Percentiles rank a stretch among this genome's conserved stretches.
Evolutionary conservation across 2,329 filamentous ascomycete genomes (phyloP).

Genomic region (Aspergillus tubingensis): DNA sequence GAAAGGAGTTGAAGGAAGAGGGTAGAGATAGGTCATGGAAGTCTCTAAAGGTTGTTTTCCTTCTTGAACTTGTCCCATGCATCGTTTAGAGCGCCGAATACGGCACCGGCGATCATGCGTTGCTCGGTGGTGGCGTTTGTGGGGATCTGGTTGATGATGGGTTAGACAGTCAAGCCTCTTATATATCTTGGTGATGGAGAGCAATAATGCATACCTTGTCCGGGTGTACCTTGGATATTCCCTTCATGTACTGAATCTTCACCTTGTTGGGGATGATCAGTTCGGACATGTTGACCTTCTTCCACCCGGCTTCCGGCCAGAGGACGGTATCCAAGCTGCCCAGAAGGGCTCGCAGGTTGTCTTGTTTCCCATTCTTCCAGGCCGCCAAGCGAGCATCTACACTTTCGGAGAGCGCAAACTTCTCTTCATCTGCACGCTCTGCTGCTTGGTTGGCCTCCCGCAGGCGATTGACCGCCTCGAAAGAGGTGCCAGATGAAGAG

Average conservation of each 20-base stretch:
- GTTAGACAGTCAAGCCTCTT: background rate
- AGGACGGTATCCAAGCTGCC: constrained; percentile 85
- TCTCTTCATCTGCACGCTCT: constrained; percentile 86
- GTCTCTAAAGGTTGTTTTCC: constrained; percentile 58
- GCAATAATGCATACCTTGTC: constrained; percentile 75
- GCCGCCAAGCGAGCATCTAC: constrained; percentile 76
- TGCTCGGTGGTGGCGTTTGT: constrained; percentile 67
- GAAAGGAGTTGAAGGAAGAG: background rate
- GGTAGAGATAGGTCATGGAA: background rate
- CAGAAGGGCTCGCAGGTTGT: constrained; percentile 85
- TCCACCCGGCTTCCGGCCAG: constrained; percentile 93
- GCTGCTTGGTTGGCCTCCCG: constrained; percentile 83
- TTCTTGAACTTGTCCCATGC: constrained; percentile 69
- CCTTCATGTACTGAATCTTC: constrained; percentile 98
- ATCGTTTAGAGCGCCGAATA: constrained; percentile 66
- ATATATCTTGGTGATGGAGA: background rate
- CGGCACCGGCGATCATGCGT: constrained; percentile 65
- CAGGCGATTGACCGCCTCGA: constrained; percentile 78
- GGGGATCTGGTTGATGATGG: constrained; percentile 52
- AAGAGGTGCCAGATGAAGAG: constrained; percentile 51
- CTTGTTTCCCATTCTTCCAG: constrained; percentile 90
- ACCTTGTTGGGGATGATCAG: constrained; percentile 91
- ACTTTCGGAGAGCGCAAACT: constrained; percentile 81
- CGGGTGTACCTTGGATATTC: constrained; percentile 96
- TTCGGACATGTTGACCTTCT: constrained; percentile 93